A percentile compares a stretch with the other conserved stretches of the same genome.
Evolutionary conservation across 2,329 filamentous ascomycete species (phyloP).

Genomic region (Aspergillus luchuensis): DNA sequence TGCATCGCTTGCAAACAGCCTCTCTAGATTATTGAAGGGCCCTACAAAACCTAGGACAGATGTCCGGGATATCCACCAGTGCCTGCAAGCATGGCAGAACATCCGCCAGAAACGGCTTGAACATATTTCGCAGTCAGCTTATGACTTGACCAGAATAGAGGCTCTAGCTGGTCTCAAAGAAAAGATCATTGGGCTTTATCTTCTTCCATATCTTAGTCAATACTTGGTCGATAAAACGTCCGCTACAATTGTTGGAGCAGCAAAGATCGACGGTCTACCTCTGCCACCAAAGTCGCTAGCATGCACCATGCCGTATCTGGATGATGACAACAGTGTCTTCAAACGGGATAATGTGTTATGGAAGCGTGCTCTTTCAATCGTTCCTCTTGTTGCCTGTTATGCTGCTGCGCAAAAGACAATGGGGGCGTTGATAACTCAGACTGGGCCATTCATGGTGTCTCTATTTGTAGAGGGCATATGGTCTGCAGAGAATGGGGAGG

Average conservation of each 20-base stretch:
- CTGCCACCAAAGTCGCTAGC: neutral
- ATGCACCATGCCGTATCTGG: neutral
- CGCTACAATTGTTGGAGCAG: neutral
- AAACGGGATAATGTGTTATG: neutral
- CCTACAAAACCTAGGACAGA: too few species aligned
- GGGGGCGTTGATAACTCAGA: neutral
- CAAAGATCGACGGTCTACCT: neutral
- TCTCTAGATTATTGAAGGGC: too few species aligned
- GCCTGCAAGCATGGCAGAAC: too few species aligned
- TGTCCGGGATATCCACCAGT: too few species aligned
- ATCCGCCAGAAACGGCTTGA: too few species aligned
- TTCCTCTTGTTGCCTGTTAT: slow-evolving; percentile 2
- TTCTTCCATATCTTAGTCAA: neutral
- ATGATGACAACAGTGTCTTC: neutral
- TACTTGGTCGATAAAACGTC: neutral
- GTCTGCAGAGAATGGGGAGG: slow-evolving; percentile 4
- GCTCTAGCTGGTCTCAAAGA: neutral
- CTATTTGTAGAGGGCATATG: neutral
- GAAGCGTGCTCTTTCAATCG: neutral
- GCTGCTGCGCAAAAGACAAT: neutral
- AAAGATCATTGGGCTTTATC: neutral
- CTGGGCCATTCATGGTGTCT: neutral
- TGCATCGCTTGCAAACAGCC: too few species aligned
- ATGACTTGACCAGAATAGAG: neutral
- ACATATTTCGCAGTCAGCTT: too few species aligned